Evolutionary conservation across 2,329 filamentous ascomycete genomes (phyloP), one percentile per base, ranked within the genome.

Genomic region (Lomentospora prolificans): DNA sequence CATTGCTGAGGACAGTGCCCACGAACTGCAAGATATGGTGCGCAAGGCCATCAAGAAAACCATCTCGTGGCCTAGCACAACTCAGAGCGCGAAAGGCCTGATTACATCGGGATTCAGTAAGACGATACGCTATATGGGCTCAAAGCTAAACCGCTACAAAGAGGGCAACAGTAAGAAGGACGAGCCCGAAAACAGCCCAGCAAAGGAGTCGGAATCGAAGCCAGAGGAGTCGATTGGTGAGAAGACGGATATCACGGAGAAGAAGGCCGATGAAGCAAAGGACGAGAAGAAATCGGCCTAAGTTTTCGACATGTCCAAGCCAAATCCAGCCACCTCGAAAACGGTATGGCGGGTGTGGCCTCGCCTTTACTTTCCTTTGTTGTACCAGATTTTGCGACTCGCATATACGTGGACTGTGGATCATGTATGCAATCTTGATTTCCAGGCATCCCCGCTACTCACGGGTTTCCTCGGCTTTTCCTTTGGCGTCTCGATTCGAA

Each of bases 41-140:
- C 80, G 85, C 31, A 76, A 78, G 36, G 87, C 90, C 41, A 91
- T 99, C 65, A 86, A 84, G 65, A 87, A 87, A 66, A 97, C 95
- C 0, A 89, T 97, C 63, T 81, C 83, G 56, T 97, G 94, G 94
- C 91, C 94, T 0, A 94, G 90, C 64, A 90, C 89, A 2, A 84
- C 84, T 4, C 92, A 99, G 70, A 94, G 85, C 55, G 67, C 92
- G 59, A 99, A 99, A 72, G 85, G 90, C 2, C 68, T 87, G 1
- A 69, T 96, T 48, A 97, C 90, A 2, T 85, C 87, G 0, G 95
- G 94, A 0, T 67, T 87, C 14, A 66, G 74, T 5, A 81, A 85
- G 63, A 86, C 85, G 4, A 79, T 80, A 74, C 80, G 84, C 59
- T 99, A 99, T 67, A 64, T 95, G 55, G 75, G 79, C 46, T 94